Evolutionary conservation across 2,329 filamentous ascomycete genomes (phyloP).

Genomic region (Claviceps capensis): DNA sequence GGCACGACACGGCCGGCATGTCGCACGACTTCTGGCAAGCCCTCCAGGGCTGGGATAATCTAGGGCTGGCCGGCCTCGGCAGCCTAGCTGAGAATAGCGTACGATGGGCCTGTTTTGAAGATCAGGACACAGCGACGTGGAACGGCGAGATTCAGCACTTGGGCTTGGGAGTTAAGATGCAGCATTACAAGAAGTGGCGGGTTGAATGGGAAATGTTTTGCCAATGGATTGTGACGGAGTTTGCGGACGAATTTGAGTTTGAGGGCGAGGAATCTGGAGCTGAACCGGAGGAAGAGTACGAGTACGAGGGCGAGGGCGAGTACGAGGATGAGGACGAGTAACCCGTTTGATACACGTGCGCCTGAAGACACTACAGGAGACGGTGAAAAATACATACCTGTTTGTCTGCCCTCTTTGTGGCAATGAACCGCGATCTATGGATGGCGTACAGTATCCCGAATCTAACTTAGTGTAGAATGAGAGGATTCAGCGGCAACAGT

Average conservation of each 20-base stretch:
- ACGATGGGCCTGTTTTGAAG: conserved; percentile 78
- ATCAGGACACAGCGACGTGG: conserved; percentile 61
- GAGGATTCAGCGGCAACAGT: too few relatives aligned
- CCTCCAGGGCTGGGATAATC: conserved; percentile 80
- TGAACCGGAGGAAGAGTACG: background rate
- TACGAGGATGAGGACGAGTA: too few relatives aligned
- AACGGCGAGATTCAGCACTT: conserved; percentile 54
- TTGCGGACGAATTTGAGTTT: conserved; percentile 44
- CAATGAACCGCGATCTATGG: too few relatives aligned
- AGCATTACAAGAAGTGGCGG: conserved; percentile 64
- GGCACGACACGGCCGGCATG: conserved; percentile 68
- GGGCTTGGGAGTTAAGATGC: conserved; percentile 56
- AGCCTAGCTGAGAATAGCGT: conserved; percentile 87
- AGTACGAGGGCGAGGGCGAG: too few relatives aligned
- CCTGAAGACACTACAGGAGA: too few relatives aligned
- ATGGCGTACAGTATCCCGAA: too few relatives aligned
- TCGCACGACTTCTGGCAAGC: conserved; percentile 90
- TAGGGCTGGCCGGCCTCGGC: conserved; percentile 75
- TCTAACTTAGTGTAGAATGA: too few relatives aligned
- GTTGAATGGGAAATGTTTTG: conserved; percentile 82
- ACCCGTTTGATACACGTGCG: too few relatives aligned
- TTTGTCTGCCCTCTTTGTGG: too few relatives aligned
- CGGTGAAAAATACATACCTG: too few relatives aligned
- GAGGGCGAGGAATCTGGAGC: conserved; percentile 7
- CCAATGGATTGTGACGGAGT: conserved; percentile 77